phyloP scores from a whole-genome alignment of 352 stramenopile species.

The Pythium myriotylum region DNA sequence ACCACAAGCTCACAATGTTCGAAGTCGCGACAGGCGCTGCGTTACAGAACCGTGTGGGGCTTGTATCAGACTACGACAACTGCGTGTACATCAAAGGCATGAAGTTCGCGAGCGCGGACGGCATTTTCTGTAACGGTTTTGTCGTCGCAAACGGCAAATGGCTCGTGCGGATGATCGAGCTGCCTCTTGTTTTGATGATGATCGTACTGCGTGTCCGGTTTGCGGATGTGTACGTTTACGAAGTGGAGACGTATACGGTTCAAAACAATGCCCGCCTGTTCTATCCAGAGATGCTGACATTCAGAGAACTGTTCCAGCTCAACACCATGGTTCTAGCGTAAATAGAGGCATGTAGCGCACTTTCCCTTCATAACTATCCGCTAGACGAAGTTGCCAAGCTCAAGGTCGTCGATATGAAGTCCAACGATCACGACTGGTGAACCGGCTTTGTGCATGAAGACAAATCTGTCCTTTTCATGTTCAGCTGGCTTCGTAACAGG shows the following conservation, averaged over 20 bases:
- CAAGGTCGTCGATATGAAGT: too few species aligned
- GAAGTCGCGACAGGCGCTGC: slow-evolving; percentile 23
- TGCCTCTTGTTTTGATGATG: slow-evolving; percentile 24
- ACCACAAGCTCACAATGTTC: slow-evolving; percentile 22
- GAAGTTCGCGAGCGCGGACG: slow-evolving; percentile 30
- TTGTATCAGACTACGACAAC: slow-evolving; percentile 29
- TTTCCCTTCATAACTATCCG: too few species aligned
- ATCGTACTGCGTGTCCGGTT: slow-evolving; percentile 26
- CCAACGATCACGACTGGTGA: too few species aligned
- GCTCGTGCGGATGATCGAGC: slow-evolving; percentile 25
- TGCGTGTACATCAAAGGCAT: slow-evolving; percentile 30
- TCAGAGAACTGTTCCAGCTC: slow-evolving; percentile 32
- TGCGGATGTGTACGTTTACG: slow-evolving; percentile 35
- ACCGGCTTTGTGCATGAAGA: too few species aligned
- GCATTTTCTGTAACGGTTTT: slow-evolving; percentile 33
- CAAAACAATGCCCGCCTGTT: slow-evolving; percentile 36
- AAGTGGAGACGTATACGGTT: slow-evolving; percentile 20
- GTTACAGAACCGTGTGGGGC: slow-evolving; percentile 20
- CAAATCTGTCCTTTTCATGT: too few species aligned
- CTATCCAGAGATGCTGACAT: slow-evolving; percentile 39
- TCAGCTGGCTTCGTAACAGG: too few species aligned
- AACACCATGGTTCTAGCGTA: slow-evolving; percentile 23
- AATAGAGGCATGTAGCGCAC: neutral
- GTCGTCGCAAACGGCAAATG: slow-evolving; percentile 29
- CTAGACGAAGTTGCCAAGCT: too few species aligned